A percentile compares a stretch with the other conserved stretches of the same genome.
These are phyloP conservation scores for Nemophila menziesii DNA, from an alignment of 257 asterid genomes.

Conservation along the genomic window DNA sequence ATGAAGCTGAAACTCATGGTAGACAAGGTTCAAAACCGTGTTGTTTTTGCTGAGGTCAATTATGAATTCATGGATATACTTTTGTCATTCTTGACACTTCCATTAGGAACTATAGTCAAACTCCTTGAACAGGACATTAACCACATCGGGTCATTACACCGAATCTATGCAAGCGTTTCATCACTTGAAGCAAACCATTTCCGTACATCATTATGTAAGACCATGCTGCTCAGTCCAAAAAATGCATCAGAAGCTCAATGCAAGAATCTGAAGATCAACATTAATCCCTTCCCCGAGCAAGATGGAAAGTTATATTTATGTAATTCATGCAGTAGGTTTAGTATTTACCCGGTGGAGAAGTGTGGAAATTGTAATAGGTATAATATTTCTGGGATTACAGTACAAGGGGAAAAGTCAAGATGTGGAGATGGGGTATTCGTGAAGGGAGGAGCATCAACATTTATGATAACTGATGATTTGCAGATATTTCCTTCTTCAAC, in stretches of 20 bases:
- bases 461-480: slow-evolving; percentile 6
- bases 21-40: no score
- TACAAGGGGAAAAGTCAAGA: background rate
- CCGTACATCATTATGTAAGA: no score
- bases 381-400: background rate
- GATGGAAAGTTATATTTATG: no score
- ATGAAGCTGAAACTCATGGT: no score
- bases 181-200: no score
- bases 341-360: background rate
- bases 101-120: no score
- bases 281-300: background rate
- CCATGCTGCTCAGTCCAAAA: no score
- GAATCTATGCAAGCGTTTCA: no score
- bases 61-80: background rate
- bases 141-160: no score
- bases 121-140: background rate
- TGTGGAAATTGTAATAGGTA: background rate
- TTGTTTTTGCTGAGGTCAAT: background rate
- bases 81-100: no score
- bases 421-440: slow-evolving; percentile 5
- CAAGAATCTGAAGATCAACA: no score
- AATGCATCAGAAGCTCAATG: no score
- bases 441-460: slow-evolving; percentile 4
- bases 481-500: slow-evolving; percentile 9
- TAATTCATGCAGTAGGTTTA: background rate